Evolutionary conservation across 208 protist genomes (phyloP), one percentile per base, ranked within the genome.

Genomic region (Tritrichomonas foetus): DNA sequence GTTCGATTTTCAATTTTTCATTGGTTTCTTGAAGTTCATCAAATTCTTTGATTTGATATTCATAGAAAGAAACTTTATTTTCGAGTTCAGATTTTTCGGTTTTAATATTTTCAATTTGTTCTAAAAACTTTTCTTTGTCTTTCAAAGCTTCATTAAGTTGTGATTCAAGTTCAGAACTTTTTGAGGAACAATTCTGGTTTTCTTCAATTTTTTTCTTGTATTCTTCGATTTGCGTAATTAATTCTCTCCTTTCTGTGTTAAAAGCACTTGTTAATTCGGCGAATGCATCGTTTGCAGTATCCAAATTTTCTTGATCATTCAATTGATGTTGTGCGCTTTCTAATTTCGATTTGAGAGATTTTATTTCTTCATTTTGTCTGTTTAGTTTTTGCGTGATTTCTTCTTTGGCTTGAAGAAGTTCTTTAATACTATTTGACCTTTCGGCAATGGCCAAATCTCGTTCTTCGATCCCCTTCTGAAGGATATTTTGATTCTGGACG

Each of bases 361-460:
- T n/a, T 5, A 33, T 69, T 69, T 69, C 64, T n/a, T 30, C n/a
- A n/a, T 69, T 69, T 69, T 33, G 27, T n/a, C n/a, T n/a, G 8
- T 69, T n/a, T 33, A 69, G 8, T 69, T 69, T 69, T 69, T 69
- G 11, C 3, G 11, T 69, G 22, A 33, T 8, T 69, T 69, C 64
- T 69, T 69, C 64, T 33, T 69, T 16, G 27, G 27, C 5, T n/a
- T 69, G 3, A 11, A 69, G 25, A 16, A 69, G 27, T n/a, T 69
- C 27, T 69, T 69, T 69, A 69, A 69, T 69, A 69, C 64, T 69
- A 30, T 69, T 69, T 69, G 64, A 69, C n/a, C 64, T 69, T 69
- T 69, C 64, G 8, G 13, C 3, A 69, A 69, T 69, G 13, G 64
- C 64, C 8, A n/a, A 8, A 30, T 69, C 64, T n/a, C 64, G 11